Evolutionary conservation across 192 early-diverging fungal species (phyloP), one percentile per base, ranked within the genome.

Genomic region (Gonapodya sp.): DNA sequence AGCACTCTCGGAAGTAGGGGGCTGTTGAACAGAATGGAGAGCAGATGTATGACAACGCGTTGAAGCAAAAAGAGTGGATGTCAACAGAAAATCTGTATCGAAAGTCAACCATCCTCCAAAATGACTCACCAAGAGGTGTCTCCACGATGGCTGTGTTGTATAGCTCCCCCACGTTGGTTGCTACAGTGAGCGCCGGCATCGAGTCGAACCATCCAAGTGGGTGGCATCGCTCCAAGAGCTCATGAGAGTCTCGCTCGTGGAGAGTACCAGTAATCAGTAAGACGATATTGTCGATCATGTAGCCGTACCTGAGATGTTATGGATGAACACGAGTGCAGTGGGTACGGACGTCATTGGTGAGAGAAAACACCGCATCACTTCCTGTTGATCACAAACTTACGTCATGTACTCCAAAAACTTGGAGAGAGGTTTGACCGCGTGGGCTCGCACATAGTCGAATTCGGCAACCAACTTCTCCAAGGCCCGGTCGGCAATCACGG

Each of bases 241-340:
- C 97, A 85, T 95, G 94, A 36, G 97, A 97, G 87, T 99, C 97
- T 80, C 97, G 92, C 84, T 98, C 95, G 83, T 99, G 97, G 14
- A 99, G 88, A 18, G 98, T 99, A 16, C 98, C 98, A 0, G 96
- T 98, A 81, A 99, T 97, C 36, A 99, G 86, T 80, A 99, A 87
- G 80, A 99, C 96, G 77, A 97, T 94, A 87, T 99, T 99, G 86
- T 99, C 98, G 83, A 99, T 99, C 98, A 99, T 99, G 85, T 98
- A 99, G 30, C 93, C 92, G 85, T 96, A 96, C 31, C 94, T 88
- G 79, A 16, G 73, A 46, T 73, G 18, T 14, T 81, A 78, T 36
- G 2, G 73, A 36, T 72, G 79, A 31, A 34, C 2, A 31, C 30
- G 31, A 74, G 35, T 77, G 31, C 73, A 74, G 72, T 16, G 79